These are phyloP conservation scores for Rhodotorula sp. DNA, from an alignment of 1,284 basidiomycete species.

Conservation along the genomic window DNA sequence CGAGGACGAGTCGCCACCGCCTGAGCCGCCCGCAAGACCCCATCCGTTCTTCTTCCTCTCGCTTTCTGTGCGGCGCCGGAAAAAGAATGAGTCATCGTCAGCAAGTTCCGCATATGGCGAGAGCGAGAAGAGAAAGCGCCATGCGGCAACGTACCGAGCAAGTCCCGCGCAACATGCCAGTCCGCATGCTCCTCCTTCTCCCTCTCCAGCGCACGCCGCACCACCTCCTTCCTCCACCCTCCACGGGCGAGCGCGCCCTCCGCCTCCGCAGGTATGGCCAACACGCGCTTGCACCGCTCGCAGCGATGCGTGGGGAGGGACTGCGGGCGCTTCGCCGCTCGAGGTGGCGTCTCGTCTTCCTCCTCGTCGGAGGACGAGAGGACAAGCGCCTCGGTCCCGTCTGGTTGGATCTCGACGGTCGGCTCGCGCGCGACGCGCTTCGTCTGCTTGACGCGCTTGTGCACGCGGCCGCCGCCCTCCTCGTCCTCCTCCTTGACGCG, in stretches of 20 bases:
- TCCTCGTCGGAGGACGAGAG: conserved; percentile 6
- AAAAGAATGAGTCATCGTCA: neutral
- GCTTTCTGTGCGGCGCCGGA: neutral
- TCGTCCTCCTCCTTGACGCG: neutral
- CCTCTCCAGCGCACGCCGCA: conserved; percentile 50
- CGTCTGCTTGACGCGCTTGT: neutral
- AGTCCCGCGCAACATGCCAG: conserved; percentile 78
- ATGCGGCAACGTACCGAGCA: conserved; percentile 54
- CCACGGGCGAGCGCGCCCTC: neutral
- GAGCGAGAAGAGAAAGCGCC: neutral
- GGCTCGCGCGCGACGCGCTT: neutral
- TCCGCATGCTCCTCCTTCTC: conserved; percentile 76
- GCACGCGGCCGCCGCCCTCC: conserved; percentile 5
- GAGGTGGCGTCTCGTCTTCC: neutral
- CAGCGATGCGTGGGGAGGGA: conserved; percentile 16
- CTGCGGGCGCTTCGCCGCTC: neutral
- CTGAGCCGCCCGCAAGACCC: neutral
- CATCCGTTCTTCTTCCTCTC: conserved; percentile 15
- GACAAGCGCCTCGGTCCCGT: conserved; percentile 10
- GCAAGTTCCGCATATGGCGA: conserved; percentile 38
- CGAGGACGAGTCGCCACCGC: neutral
- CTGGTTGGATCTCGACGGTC: neutral
- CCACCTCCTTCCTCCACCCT: neutral
- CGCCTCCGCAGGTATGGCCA: conserved; percentile 4
- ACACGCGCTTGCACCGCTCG: conserved; percentile 6